Evolutionary conservation across 768 basidiomycete species (phyloP).

Genomic region (Pholiota conissans): DNA sequence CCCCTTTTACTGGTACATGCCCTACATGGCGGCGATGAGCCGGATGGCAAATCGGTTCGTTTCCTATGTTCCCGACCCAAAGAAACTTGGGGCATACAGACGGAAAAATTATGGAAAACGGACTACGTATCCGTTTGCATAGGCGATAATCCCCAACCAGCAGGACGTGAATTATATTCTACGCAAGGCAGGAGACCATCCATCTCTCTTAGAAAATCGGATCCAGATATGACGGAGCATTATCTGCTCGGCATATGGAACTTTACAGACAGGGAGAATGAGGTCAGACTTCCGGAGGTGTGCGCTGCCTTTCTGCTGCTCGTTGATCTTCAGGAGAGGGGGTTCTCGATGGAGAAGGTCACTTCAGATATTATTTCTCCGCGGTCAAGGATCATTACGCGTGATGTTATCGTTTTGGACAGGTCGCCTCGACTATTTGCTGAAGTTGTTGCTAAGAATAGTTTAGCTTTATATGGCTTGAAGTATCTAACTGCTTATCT

Average conservation of each 20-base stretch:
- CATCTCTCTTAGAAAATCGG: neutral
- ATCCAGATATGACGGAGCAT: neutral
- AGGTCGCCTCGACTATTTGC: neutral
- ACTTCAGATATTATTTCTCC: neutral
- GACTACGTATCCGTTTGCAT: neutral
- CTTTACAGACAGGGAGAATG: neutral
- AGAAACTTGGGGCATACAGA: neutral
- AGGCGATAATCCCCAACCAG: neutral
- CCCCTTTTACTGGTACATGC: neutral
- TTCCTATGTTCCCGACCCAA: neutral
- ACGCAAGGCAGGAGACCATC: neutral
- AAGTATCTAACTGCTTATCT: neutral
- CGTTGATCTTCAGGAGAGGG: neutral
- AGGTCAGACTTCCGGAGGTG: neutral
- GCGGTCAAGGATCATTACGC: neutral
- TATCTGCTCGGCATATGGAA: neutral
- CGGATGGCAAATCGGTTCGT: neutral
- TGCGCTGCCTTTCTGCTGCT: neutral
- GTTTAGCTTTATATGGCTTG: neutral
- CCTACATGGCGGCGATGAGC: neutral
- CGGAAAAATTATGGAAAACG: neutral
- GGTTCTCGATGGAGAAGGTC: neutral
- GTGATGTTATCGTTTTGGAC: neutral
- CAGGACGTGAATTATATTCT: neutral
- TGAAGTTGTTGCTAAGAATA: neutral